These are phyloP conservation scores for Yamadazyma pseudoaaseri DNA, from an alignment of 1,139 yeast species.

Conservation along the genomic window DNA sequence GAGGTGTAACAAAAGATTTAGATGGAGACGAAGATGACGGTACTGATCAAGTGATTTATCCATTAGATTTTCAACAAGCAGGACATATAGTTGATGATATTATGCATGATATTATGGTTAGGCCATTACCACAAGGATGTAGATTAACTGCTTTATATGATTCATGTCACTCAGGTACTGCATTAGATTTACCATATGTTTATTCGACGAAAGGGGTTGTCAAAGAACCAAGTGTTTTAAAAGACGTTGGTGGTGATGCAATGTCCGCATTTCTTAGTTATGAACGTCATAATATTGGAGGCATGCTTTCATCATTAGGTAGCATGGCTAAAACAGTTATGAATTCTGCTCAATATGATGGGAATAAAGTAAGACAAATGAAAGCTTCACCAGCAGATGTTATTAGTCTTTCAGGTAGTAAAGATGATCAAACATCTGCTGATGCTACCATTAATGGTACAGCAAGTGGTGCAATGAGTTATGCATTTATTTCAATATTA, in stretches of 20 bases:
- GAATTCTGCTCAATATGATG: constrained; percentile 24
- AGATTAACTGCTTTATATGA: constrained; percentile 87
- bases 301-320: constrained; percentile 42
- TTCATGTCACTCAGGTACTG: constrained; percentile 94
- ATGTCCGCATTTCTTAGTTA: constrained; percentile 70
- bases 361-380: constrained; percentile 36
- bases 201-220: constrained; percentile 90
- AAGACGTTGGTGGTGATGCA: constrained; percentile 81
- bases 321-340: constrained; percentile 50
- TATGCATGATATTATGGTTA: constrained; percentile 80
- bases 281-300: constrained; percentile 65
- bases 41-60: constrained; percentile 85
- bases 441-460: constrained; percentile 78
- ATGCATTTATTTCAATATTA: constrained; percentile 78
- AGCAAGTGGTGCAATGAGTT: constrained; percentile 94
- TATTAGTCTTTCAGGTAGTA: constrained; percentile 83
- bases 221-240: constrained; percentile 84
- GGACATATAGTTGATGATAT: constrained; percentile 84
- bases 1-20: constrained; percentile 75
- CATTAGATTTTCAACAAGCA: constrained; percentile 74
- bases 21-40: constrained; percentile 95
- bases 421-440: constrained; percentile 79
- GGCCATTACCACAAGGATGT: constrained; percentile 76
- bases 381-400: constrained; percentile 91
- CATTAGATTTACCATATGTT: constrained; percentile 81